A percentile compares a stretch with the other conserved stretches of the same genome.
Conservation (phyloP, 306 rosid species). For the Carpinus fangiana region DNA sequence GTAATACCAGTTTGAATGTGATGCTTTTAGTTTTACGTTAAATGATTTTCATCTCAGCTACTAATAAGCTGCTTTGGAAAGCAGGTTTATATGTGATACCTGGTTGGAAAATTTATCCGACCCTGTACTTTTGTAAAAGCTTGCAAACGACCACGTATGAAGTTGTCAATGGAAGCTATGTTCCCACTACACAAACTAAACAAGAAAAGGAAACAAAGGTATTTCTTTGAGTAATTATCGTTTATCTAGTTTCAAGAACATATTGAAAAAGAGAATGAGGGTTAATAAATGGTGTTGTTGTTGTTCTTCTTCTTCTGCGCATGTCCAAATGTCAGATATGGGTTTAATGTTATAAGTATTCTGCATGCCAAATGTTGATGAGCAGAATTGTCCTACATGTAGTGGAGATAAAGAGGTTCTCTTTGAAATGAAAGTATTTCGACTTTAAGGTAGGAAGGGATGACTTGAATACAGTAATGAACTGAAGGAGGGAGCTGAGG, state of each 20-base stretch:
- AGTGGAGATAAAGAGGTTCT: neutral
- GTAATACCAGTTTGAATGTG: neutral
- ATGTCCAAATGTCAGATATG: neutral
- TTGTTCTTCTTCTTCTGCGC: neutral
- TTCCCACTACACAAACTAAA: slow-evolving; percentile 41
- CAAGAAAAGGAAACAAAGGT: slow-evolving; percentile 51
- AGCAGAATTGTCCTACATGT: neutral
- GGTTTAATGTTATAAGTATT: neutral
- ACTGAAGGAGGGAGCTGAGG: neutral
- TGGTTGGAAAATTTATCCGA: slow-evolving; percentile 46
- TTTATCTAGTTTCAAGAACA: slow-evolving; percentile 1
- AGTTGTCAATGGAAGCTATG: slow-evolving; percentile 76
- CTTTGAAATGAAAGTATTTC: neutral
- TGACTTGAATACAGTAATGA: neutral
- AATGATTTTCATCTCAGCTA: slow-evolving; percentile 7
- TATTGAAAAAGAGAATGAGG: neutral
- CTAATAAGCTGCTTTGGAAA: slow-evolving; percentile 7
- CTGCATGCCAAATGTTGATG: neutral
- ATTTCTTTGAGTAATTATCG: slow-evolving; percentile 2
- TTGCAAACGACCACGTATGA: slow-evolving; percentile 72
- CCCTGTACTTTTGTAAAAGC: slow-evolving; percentile 43
- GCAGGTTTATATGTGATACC: slow-evolving; percentile 32
- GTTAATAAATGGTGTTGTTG: neutral
- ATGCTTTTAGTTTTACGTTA: slow-evolving; percentile 8
- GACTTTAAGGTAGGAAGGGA: neutral